Evolutionary conservation across 768 basidiomycete genomes (phyloP), one percentile per base, ranked within the genome.

Genomic region (Solioccasus polychromus): DNA sequence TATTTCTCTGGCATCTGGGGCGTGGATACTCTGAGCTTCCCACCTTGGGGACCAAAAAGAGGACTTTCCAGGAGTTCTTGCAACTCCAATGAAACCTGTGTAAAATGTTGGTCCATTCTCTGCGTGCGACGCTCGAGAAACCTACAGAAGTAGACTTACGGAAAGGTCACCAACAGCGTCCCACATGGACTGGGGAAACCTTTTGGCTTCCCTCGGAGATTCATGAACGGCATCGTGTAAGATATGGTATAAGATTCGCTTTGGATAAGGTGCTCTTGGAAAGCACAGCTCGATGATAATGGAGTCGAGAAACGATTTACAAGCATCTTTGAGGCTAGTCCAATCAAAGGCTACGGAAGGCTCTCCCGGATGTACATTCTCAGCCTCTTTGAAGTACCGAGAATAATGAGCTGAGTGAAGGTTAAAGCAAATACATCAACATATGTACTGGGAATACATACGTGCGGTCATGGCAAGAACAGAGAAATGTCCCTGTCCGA

Each of bases 271-370:
- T 3, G 82, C 81, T 37, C 72, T 68, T 5, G 90, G 89, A 51
- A 92, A 83, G 56, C 83, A 87, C 6, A 92, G 66, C 59, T 92
- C 90, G 47, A 92, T 78, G 50, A 92, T 77, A 47, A 91, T 85
- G 1, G 87, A 88, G 63, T 91, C 89, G 39, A 91, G 64, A 67
- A 89, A 90, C 4, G 90, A 92, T 54, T 76, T 74, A 54, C 85
- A 80, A 18, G 83, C 82, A 24, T 72, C 72, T 53, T 79, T 78
- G 49, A 88, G 64, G 40, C 74, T 74, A 7, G 51, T 67, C 78
- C 78, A 83, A 54, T 87, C 82, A 60, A 92, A 91, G 10, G 76
- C 68, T 35, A 81, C 71, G 50, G 80, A 79, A 11, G 72, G 64
- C 26, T 79, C 75, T 14, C 71, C 71, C 0, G 67, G 64, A 26